These are phyloP conservation scores for Dittrichia graveolens DNA, from an alignment of 129 eudicot species.

Conservation along the genomic window DNA sequence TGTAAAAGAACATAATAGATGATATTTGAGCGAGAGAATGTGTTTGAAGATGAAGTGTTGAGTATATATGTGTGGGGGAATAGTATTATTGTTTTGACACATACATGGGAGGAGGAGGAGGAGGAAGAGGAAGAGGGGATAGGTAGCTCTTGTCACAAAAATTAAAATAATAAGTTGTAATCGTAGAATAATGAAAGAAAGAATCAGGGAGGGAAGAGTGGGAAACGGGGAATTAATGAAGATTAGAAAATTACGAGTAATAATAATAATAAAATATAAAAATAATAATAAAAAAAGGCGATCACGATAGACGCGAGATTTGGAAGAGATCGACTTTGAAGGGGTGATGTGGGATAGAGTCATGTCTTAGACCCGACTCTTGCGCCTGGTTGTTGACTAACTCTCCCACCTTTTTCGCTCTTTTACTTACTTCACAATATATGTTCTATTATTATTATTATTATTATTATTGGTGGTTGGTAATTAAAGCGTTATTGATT, in stretches of 20 bases:
- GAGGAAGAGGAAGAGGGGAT: too few relatives aligned
- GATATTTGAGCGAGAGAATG: too few relatives aligned
- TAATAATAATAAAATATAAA: too few relatives aligned
- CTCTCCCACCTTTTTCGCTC: slow-evolving; percentile 28
- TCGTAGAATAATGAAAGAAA: neutral
- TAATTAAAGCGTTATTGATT: too few relatives aligned
- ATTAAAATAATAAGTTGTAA: neutral
- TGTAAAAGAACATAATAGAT: too few relatives aligned
- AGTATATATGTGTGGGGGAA: too few relatives aligned
- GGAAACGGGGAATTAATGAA: slow-evolving; percentile 36
- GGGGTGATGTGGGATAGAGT: slow-evolving; percentile 19
- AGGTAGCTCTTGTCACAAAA: slow-evolving; percentile 4
- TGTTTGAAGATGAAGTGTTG: too few relatives aligned
- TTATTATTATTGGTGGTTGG: too few relatives aligned
- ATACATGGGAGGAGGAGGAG: too few relatives aligned
- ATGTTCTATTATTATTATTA: neutral
- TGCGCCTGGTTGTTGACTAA: slow-evolving; percentile 45
- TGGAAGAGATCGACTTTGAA: slow-evolving; percentile 39
- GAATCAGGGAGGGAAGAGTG: slow-evolving; percentile 31
- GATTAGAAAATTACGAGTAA: slow-evolving; percentile 15
- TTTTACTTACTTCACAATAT: neutral
- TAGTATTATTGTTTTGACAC: too few relatives aligned
- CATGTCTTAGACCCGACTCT: slow-evolving; percentile 51
- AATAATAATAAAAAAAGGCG: slow-evolving; percentile 18
- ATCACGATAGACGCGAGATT: slow-evolving; percentile 35